phyloP scores from a whole-genome alignment of 768 basidiomycete species.

The Mycena galericulata region DNA sequence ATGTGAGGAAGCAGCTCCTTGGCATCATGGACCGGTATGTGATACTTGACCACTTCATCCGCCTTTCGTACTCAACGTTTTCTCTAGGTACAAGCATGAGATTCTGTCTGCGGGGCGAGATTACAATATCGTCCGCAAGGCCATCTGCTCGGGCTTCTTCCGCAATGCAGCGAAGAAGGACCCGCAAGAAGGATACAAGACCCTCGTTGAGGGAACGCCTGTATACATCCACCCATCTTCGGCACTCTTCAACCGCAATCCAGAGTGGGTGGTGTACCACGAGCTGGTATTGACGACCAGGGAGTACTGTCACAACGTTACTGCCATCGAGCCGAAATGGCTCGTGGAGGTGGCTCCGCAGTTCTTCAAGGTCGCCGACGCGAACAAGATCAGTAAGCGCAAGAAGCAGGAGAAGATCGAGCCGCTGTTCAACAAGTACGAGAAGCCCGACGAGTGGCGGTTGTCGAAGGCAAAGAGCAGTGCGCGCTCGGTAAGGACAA shows the following conservation, averaged over 20 bases:
- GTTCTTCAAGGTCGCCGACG: conserved; percentile 98
- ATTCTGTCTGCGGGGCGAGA: conserved; percentile 93
- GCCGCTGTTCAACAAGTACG: conserved; percentile 94
- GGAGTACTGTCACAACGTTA: conserved; percentile 93
- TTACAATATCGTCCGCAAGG: conserved; percentile 92
- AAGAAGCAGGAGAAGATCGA: conserved; percentile 98
- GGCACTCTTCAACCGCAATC: conserved; percentile 95
- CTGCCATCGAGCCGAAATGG: conserved; percentile 98
- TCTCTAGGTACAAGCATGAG: conserved; percentile 91
- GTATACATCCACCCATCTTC: conserved; percentile 99
- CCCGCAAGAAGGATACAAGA: conserved; percentile 98
- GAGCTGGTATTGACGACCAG: conserved; percentile 97
- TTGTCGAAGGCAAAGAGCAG: conserved; percentile 92
- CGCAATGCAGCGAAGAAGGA: conserved; percentile 99
- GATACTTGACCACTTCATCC: neutral
- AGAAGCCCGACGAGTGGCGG: conserved; percentile 95
- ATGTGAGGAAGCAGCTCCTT: conserved; percentile 95
- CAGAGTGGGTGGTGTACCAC: conserved; percentile 97
- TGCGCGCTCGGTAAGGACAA: conserved; percentile 68
- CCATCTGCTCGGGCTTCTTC: conserved; percentile 98
- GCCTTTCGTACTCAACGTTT: neutral
- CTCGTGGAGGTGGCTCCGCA: conserved; percentile 97
- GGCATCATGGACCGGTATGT: conserved; percentile 98
- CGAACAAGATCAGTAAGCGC: conserved; percentile 96
- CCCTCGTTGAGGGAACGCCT: conserved; percentile 96